phyloP scores from a whole-genome alignment of 352 stramenopile genomes.

The Globisporangium carolinianum region DNA sequence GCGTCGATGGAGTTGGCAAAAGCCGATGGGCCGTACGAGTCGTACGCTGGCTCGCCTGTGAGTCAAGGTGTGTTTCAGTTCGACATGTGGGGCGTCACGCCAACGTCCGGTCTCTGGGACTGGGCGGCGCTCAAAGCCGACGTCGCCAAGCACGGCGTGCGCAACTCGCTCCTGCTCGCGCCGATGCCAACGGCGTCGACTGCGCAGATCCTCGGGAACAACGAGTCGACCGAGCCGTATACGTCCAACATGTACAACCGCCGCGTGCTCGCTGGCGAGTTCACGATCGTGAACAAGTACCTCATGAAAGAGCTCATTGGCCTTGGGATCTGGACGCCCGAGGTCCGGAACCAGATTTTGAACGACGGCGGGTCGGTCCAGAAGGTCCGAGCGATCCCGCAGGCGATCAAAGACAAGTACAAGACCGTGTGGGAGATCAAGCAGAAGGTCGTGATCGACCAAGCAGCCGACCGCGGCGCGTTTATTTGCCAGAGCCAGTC shows the following conservation, averaged over 20 bases:
- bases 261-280: conserved; percentile 97
- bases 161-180: conserved; percentile 98
- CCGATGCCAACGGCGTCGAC: conserved; percentile 99
- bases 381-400: conserved; percentile 79
- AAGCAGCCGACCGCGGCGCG: conserved; percentile 96
- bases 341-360: conserved; percentile 98
- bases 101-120: conserved; percentile 90
- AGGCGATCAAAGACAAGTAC: conserved; percentile 93
- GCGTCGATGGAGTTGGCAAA: conserved; percentile 94
- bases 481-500: conserved; percentile 98
- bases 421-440: conserved; percentile 99
- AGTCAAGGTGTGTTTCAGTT: conserved; percentile 98
- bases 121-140: conserved; percentile 93
- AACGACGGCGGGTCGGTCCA: conserved; percentile 95
- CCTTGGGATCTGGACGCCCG: conserved; percentile 94
- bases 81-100: conserved; percentile 97
- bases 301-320: conserved; percentile 96
- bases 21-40: conserved; percentile 93
- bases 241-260: conserved; percentile 99
- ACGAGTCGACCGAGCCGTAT: conserved; percentile 98
- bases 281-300: conserved; percentile 99
- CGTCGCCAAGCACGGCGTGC: conserved; percentile 92
- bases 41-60: conserved; percentile 94
- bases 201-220: conserved; percentile 99
- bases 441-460: conserved; percentile 95